Evolutionary conservation across 768 basidiomycete species (phyloP), one percentile per base, ranked within the genome.

Genomic region (Naganishia randhawae): DNA sequence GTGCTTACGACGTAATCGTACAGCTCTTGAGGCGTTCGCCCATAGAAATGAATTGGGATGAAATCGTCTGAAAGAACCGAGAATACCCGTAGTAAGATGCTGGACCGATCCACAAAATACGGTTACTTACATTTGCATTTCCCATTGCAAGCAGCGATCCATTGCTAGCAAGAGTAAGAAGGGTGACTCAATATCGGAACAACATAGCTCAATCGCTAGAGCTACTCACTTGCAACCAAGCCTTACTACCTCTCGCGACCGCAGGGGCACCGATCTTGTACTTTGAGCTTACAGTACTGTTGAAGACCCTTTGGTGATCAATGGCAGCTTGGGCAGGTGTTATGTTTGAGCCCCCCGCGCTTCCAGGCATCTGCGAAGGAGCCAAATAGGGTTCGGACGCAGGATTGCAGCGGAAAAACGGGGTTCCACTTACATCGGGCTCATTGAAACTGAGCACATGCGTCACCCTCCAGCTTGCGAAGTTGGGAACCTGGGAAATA

Each of bases 381-480:
- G 16, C 2, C 63, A 50, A 13, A 33, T 72, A 67, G 73, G 72
- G 73, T 45, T 74, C 74, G 52, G 29, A 7, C 27, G 8, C 25
- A 17, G 25, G 50, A 25, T 63, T 25, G 48, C 7, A 75, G 71
- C 14, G 22, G 25, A 29, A 19, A 29, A 19, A 0, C 39, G 31
- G 5, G 16, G 16, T 16, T 3, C 3, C 7, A 63, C 63, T 51
- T 19, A 62, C 42, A 39, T 74, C 72, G 71, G 75, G 76, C 52
- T 77, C 76, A 55, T 77, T 77, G 71, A 76, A 76, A n/a, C 68
- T 64, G 54, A 76, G 63, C 27, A 77, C 54, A 41, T 75, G 61
- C 9, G 48, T 71, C 9, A 71, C 70, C 1, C 72, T 71, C 61
- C 67, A 68, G 22, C 42, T 32, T 39, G 41, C 27, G 39, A 69